A percentile compares a stretch with the other conserved stretches of the same genome.
phyloP scores from a whole-genome alignment of 148 eudicot genomes.

The Arbutus unedo region DNA sequence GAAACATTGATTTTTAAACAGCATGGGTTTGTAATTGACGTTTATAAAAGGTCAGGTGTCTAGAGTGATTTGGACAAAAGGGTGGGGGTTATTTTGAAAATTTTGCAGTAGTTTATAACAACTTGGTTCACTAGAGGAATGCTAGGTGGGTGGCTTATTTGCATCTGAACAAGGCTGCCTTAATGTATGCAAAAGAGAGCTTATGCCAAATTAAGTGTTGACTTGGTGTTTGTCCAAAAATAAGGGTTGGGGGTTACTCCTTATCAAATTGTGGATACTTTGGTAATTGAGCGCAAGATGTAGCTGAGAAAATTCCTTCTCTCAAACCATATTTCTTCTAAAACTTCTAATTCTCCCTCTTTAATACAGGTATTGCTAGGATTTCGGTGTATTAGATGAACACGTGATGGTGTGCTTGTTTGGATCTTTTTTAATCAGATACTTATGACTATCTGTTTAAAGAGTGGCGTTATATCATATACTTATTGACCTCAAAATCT shows the following conservation, averaged over 20 bases:
- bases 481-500: not conserved
- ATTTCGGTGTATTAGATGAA: not conserved
- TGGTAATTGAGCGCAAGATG: not conserved
- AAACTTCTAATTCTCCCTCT: not conserved
- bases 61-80: no score
- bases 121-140: not conserved
- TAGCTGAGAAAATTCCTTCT: not conserved
- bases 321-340: not conserved
- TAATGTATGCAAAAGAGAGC: not conserved
- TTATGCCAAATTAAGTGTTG: not conserved
- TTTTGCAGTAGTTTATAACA: no score
- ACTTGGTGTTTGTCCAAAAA: not conserved
- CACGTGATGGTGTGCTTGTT: not conserved
- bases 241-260: not conserved
- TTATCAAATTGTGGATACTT: not conserved
- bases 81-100: not conserved
- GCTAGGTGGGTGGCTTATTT: not conserved
- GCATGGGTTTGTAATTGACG: no score
- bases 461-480: not conserved
- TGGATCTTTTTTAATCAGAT: not conserved
- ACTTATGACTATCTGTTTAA: not conserved
- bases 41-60: no score
- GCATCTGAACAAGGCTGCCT: not conserved
- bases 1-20: no score
- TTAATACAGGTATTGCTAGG: not conserved